Conservation (phyloP, 495 filamentous ascomycete genomes). For the Ramalina intermedia region DNA sequence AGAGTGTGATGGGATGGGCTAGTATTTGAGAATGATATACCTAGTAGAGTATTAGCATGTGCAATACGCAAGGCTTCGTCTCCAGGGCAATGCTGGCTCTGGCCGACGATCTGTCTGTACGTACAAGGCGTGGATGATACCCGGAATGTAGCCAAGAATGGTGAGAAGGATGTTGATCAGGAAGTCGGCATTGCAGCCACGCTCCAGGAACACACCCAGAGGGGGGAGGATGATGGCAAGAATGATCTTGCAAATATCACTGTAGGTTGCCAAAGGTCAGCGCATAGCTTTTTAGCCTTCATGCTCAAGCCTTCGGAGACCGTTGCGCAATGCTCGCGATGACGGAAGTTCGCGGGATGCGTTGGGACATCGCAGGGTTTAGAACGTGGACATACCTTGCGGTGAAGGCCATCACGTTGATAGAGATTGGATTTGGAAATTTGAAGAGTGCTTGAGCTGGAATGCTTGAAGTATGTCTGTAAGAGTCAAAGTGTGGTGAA, state of each 20-base stretch:
- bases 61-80: background rate
- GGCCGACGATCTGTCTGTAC: conserved; percentile 10
- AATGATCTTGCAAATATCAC: conserved; percentile 88
- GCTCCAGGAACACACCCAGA: conserved; percentile 82
- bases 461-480: too few relatives aligned
- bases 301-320: background rate
- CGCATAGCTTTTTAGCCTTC: background rate
- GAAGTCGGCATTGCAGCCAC: conserved; percentile 68
- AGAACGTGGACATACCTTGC: conserved; percentile 36
- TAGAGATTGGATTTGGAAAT: background rate
- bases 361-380: background rate
- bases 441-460: background rate
- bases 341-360: background rate
- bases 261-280: conserved; percentile 18
- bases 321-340: background rate
- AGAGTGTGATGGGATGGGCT: conserved; percentile 4
- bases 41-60: conserved; percentile 19
- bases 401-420: conserved; percentile 45
- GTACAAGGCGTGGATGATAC: conserved; percentile 61
- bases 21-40: conserved; percentile 46
- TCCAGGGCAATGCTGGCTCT: background rate
- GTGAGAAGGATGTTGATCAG: conserved; percentile 81
- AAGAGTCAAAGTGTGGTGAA: too few relatives aligned
- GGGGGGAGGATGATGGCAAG: conserved; percentile 77
- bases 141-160: conserved; percentile 67